Base-by-base conservation (phyloP, 2,329 filamentous ascomycete species). In the Bipolaris oryzae region DNA sequence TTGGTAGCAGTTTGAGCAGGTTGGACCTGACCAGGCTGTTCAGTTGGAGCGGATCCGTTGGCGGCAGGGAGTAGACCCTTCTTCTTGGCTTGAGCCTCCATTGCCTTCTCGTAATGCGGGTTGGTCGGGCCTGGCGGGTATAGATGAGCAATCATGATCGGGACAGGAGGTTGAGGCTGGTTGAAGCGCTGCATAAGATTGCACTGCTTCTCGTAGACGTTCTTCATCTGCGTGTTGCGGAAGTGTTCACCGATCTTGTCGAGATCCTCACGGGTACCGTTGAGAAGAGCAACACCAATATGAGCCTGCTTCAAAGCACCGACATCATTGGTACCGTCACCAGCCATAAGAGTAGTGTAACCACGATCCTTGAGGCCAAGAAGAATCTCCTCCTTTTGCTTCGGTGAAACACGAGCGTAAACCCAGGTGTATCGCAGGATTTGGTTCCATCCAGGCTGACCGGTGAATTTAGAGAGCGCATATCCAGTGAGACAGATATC, bases 301-400 rank as follows among this genome's bases (percentile, higher is more conserved):
- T 99, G 95, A 38, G 95, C 95, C 79, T 99, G 95, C 82, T 99
- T 99, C 72, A 99, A 82, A 42, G 95, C 95, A 63, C 95, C 95
- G 53, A 99, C 95, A 73, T 99, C 95, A 76, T 99, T 99, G 53
- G 95, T 99, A 62, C 95, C 95, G 72, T 99, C 95, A 77, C 95
- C 95, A 69, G 93, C 96, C 95, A 99, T 99, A 61, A 99, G 85
- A 28, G 95, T 99, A 59, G 95, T 97, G 81, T 99, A 99, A 47
- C 95, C 95, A 80, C 92, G 90, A 70, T 96, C 93, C 80, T 96
- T 97, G 60, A 98, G 86, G 35, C 95, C 95, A 20, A 96, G 85
- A n/a, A 99, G 84, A 71, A 99, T 98, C 52, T 98, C 93, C 77
- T 99, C 95, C 81, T 99, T 99, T 73, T 99, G 95, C 82, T 96